A percentile compares a stretch with the other conserved stretches of the same genome.
Conservation (phyloP, 192 early-diverging fungal genomes). For the Gamsiella multidivaricata region DNA sequence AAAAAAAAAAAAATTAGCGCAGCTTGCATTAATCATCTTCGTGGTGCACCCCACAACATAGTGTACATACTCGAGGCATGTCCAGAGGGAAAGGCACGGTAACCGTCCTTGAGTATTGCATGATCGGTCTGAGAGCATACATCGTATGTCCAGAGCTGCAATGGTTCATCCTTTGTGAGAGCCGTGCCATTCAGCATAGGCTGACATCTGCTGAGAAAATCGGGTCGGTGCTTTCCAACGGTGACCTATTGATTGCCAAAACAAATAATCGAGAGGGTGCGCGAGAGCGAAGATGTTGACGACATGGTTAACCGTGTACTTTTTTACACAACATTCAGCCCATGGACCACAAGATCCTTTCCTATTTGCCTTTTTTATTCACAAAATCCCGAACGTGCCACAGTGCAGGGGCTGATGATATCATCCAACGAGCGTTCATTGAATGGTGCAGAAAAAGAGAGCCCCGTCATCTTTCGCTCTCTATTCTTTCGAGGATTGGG, state of each 20-base stretch:
- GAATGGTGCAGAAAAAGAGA: too few relatives aligned
- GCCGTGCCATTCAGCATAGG: constrained; percentile 33
- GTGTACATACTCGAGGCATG: constrained; percentile 76
- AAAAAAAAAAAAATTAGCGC: neutral
- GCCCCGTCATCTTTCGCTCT: too few relatives aligned
- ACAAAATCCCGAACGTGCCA: too few relatives aligned
- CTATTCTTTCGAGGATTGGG: too few relatives aligned
- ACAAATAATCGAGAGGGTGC: neutral
- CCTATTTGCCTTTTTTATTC: too few relatives aligned
- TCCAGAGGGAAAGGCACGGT: constrained; percentile 87
- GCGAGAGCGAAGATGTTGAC: neutral
- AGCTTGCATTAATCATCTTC: neutral
- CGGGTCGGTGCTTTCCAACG: constrained; percentile 58
- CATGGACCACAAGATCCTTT: too few relatives aligned
- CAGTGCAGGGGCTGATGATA: too few relatives aligned
- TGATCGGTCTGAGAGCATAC: constrained; percentile 68
- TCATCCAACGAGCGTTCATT: too few relatives aligned
- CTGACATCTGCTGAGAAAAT: constrained; percentile 58
- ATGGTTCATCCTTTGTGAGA: constrained; percentile 47
- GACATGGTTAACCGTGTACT: neutral
- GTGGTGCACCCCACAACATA: too few relatives aligned
- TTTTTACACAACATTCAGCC: neutral
- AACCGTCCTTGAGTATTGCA: constrained; percentile 73
- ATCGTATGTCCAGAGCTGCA: constrained; percentile 62
- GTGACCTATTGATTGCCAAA: constrained; percentile 38